A percentile compares a stretch with the other conserved stretches of the same genome.
Evolutionary conservation across 2,329 filamentous ascomycete genomes (phyloP).

Genomic region (Chaetothyriales sp.): DNA sequence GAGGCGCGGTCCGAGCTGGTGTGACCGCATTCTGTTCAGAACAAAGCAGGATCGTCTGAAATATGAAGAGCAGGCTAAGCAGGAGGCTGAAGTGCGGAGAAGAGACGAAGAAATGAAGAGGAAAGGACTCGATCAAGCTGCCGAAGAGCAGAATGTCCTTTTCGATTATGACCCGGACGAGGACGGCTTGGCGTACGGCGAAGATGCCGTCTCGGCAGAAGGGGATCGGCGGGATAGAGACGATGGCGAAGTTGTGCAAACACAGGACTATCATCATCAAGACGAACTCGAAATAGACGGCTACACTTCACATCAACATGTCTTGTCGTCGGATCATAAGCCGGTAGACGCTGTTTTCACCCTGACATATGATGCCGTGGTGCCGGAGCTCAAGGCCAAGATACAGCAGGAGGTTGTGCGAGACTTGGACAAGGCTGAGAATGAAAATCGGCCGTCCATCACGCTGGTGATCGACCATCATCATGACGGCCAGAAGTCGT

Average conservation of each 20-base stretch:
- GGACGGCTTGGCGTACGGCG: conserved; percentile 46
- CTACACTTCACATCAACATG: conserved; percentile 78
- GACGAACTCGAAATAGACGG: conserved; percentile 45
- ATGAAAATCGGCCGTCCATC: conserved; percentile 70
- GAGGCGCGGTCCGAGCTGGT: conserved; percentile 85
- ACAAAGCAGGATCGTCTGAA: conserved; percentile 56
- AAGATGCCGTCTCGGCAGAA: conserved; percentile 40
- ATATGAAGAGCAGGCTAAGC: conserved; percentile 49
- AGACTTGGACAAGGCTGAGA: conserved; percentile 80
- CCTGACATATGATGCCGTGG: conserved; percentile 72
- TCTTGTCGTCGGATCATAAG: conserved; percentile 92
- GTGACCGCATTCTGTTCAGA: conserved; percentile 80
- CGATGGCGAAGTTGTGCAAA: conserved; percentile 18
- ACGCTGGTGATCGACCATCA: conserved; percentile 64
- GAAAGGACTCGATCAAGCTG: conserved; percentile 58
- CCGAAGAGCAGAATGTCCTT: conserved; percentile 66
- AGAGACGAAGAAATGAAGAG: conserved; percentile 77
- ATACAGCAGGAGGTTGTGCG: conserved; percentile 77
- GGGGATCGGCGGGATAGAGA: conserved; percentile 18
- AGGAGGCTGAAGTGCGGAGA: conserved; percentile 53
- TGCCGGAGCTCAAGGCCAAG: conserved; percentile 69
- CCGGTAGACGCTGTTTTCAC: conserved; percentile 73
- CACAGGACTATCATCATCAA: conserved; percentile 21
- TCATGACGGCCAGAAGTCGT: conserved; percentile 23
- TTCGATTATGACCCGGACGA: conserved; percentile 83